Evolutionary conservation across 441 rosid species (phyloP).

Genomic region (Dalechampia spathulata): DNA sequence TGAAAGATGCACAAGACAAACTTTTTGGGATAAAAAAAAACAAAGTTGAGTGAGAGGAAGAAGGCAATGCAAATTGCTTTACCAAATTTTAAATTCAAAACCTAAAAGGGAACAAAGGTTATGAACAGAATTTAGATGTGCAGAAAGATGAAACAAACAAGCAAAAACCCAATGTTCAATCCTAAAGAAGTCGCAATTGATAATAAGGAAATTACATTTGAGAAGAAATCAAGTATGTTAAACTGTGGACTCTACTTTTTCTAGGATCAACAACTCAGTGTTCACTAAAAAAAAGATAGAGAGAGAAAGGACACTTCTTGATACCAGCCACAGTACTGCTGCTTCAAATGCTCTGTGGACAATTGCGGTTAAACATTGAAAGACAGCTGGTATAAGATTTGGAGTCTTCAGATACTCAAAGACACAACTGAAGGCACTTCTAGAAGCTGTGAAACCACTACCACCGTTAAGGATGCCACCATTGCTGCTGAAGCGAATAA

Average conservation of each 20-base stretch:
- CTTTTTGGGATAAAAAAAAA: neutral
- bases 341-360: conserved; percentile 94
- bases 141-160: no score
- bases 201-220: no score
- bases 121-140: no score
- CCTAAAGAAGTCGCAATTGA: neutral
- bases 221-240: no score
- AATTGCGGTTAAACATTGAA: conserved; percentile 85
- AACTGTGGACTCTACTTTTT: neutral
- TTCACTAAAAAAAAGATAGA: neutral
- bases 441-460: conserved; percentile 51
- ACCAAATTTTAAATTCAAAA: neutral
- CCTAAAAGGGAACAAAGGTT: neutral
- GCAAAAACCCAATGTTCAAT: neutral
- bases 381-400: conserved; percentile 84
- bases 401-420: conserved; percentile 97
- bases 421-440: conserved; percentile 97
- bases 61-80: neutral
- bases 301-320: conserved; percentile 10
- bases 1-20: neutral
- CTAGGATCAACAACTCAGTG: neutral
- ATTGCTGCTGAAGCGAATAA: conserved; percentile 91
- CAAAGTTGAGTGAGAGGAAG: neutral
- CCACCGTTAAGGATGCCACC: conserved; percentile 97
- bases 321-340: conserved; percentile 91